A percentile compares a stretch with the other conserved stretches of the same genome.
These are phyloP conservation scores for Dryadomyces quercus-mongolicae DNA, from an alignment of 2,329 filamentous ascomycete species.

Conservation along the genomic window DNA sequence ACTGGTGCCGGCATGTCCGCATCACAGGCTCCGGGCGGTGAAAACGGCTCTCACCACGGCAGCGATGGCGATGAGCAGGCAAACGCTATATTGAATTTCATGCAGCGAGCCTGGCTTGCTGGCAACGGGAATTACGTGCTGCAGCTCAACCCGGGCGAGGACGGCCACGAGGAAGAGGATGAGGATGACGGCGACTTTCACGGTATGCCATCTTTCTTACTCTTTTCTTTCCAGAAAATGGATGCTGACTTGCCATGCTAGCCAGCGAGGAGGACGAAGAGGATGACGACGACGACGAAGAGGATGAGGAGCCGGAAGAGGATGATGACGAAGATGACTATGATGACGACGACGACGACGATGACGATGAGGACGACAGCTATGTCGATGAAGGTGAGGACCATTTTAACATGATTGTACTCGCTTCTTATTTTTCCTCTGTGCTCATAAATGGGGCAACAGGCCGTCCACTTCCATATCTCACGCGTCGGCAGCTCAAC, in stretches of 20 bases:
- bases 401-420: background rate
- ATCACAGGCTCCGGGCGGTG: background rate
- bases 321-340: conserved; percentile 11
- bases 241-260: background rate
- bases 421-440: background rate
- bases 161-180: conserved; percentile 11
- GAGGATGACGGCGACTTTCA: conserved; percentile 5
- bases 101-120: background rate
- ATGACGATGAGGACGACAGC: conserved; percentile 14
- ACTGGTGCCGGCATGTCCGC: background rate
- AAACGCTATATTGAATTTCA: background rate
- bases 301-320: conserved; percentile 11
- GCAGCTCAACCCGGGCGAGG: conserved; percentile 5
- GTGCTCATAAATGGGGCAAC: background rate
- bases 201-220: too few species aligned
- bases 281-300: conserved; percentile 14
- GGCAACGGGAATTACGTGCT: background rate
- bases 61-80: background rate
- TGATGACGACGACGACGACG: conserved; percentile 8
- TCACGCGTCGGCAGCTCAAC: conserved; percentile 14
- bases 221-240: background rate
- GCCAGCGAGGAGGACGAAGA: conserved; percentile 5
- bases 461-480: conserved; percentile 3
- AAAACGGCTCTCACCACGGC: background rate
- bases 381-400: conserved; percentile 11